Evolutionary conservation across 495 filamentous ascomycete species (phyloP).

Genomic region (Pseudotulostoma volvatum): DNA sequence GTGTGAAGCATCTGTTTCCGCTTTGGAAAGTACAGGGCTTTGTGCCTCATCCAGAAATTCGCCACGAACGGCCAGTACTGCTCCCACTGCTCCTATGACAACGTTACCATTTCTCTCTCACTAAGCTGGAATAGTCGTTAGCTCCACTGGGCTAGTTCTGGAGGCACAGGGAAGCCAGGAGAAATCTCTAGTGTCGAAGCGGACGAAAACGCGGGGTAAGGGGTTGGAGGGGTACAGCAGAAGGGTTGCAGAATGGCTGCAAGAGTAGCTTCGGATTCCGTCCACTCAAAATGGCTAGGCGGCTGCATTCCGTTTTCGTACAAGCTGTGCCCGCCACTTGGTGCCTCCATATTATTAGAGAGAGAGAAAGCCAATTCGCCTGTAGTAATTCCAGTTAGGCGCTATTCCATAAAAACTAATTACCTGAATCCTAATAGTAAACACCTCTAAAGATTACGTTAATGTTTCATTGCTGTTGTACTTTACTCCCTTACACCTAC

Average conservation of each 20-base stretch:
- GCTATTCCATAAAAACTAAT: too few species aligned
- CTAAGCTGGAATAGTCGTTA: not conserved
- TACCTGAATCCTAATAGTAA: too few species aligned
- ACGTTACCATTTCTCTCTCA: not conserved
- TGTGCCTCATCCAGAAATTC: not conserved
- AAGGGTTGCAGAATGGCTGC: not conserved
- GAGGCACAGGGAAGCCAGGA: not conserved
- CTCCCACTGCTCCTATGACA: not conserved
- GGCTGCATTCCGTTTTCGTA: not conserved
- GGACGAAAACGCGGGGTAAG: not conserved
- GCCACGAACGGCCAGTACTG: not conserved
- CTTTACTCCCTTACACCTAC: too few species aligned
- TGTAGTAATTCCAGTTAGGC: too few species aligned
- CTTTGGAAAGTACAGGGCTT: not conserved
- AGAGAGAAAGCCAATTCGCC: too few species aligned
- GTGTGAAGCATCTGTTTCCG: not conserved
- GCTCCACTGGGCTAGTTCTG: not conserved
- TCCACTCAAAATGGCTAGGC: not conserved
- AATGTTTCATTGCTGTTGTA: too few species aligned
- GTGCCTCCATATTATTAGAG: too few species aligned
- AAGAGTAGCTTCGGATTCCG: not conserved
- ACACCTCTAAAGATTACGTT: too few species aligned
- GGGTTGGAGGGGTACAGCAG: too few species aligned
- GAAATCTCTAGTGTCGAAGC: not conserved
- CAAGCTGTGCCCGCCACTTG: too few species aligned